Base-by-base conservation (phyloP, 176 grass and related monocot species). In the Echinochloa phyllopogon region DNA sequence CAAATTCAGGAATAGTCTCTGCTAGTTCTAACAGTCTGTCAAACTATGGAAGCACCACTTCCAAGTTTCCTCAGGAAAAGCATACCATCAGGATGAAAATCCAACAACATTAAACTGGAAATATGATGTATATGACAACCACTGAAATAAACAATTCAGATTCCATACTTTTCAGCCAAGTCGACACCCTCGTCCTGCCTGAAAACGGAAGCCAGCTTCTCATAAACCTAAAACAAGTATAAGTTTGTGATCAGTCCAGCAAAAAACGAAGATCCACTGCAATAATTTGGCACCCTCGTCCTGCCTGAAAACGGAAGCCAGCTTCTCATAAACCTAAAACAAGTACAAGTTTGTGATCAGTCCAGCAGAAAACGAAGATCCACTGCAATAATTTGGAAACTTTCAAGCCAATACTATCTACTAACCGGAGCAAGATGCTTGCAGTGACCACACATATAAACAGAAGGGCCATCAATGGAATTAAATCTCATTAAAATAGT, bases 381-480 rank as follows among this genome's bases (percentile, higher is more conserved):
- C 8, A 40, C n/a, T 42, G 13, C n/a, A 33, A 25, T 21, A 66
- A 66, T 47, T 53, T 71, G 40, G 60, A 74, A 80, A 76, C 62
- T 80, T 66, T 74, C 16, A 88, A 60, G 55, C n/a, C 77, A 52
- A 6, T 50, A 48, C 83, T 43, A 69, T 79, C 10, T 64, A 81
- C 93, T 94, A 77, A 99, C 96, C 72, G 96, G 96, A 73, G 96
- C 96, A 92, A 98, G 93, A 85, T 89, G 83, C 86, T 99, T 99
- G 88, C 96, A 99, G 79, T 99, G 96, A 81, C 93, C 96, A 38
- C 96, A 99, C 96, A 93, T 99, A 78, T 76, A 68, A 81, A 62
- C 43, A 87, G 72, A 83, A 24, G 47, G 40, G 49, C 25, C 82
- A 82, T 7, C 18, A 47, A 86, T 72, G 57, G 82, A 84, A 87